These are phyloP conservation scores for Fistulina hepatica DNA, from an alignment of 1,284 basidiomycete species.

Conservation along the genomic window DNA sequence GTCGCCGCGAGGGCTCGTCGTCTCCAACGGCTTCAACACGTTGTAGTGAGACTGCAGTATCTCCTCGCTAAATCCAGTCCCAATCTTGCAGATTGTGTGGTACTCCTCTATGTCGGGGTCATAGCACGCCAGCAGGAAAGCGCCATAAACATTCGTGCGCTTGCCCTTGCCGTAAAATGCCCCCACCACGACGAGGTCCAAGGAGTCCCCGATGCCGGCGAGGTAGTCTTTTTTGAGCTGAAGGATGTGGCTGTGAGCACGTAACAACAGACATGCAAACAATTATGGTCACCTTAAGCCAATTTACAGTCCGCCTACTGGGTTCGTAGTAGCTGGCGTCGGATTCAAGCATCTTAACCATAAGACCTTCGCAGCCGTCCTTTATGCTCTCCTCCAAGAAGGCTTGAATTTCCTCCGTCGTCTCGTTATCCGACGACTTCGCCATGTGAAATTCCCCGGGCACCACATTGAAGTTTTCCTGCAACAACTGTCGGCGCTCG, in stretches of 20 bases:
- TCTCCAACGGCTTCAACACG: conserved; percentile 72
- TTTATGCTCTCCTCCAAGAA: conserved; percentile 97
- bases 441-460: conserved; percentile 91
- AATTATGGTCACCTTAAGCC: conserved; percentile 73
- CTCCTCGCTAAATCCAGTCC: conserved; percentile 96
- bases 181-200: conserved; percentile 95
- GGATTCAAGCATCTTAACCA: conserved; percentile 98
- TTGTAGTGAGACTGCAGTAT: conserved; percentile 75
- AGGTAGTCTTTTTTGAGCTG: conserved; percentile 97
- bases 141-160: conserved; percentile 92
- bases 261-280: background rate
- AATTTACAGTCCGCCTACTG: conserved; percentile 89
- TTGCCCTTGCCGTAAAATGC: conserved; percentile 98
- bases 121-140: conserved; percentile 91
- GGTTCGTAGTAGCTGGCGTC: conserved; percentile 93
- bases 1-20: conserved; percentile 58
- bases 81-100: conserved; percentile 98
- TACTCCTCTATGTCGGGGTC: conserved; percentile 85
- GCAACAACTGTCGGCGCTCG: conserved; percentile 72
- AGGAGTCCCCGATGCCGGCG: conserved; percentile 93
- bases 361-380: conserved; percentile 96
- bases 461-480: conserved; percentile 73
- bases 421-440: conserved; percentile 80
- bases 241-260: conserved; percentile 3
- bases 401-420: conserved; percentile 86